Evolutionary conservation across 2,329 filamentous ascomycete genomes (phyloP), one percentile per base, ranked within the genome.

Genomic region (Aureobasidium pullulans): DNA sequence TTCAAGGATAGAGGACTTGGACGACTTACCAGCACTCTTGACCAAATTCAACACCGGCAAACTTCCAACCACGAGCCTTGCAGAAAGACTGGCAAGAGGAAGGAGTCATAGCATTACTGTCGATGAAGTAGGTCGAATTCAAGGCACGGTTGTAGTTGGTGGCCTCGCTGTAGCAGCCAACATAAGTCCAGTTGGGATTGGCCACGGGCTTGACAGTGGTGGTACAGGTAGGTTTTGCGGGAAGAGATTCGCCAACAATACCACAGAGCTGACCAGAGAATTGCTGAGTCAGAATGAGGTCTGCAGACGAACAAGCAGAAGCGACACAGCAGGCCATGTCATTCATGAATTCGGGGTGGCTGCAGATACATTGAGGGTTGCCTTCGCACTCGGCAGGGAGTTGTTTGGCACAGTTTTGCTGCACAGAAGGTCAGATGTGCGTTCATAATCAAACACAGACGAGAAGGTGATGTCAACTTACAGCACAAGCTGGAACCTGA

Each of bases 111-210:
- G 13, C 11, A 39, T 56, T 56, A 1, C 7, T 6, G n/a, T 56
- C 52, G 9, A n/a, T 46, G 19, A 46, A 56, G 52, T 56, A 56
- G 32, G 52, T 56, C 4, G 40, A 44, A 16, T 56, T 56, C 23
- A 56, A 29, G 7, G 52, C 52, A 37, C 52, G 52, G 52, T 56
- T 56, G 40, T 56, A 56, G 52, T 56, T 56, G 29, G 52, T 56
- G 13, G 52, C 52, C 16, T 56, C 52, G 52, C 40, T 56, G 52
- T 56, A 56, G 19, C 52, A 56, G 15, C 52, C 52, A 1, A 34
- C 37, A 7, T 29, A 37, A 2, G 2, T 13, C 52, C 52, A 56
- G 31, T 36, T 46, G 5, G 52, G 52, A 13, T 56, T 46, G 15
- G 52, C 16, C 11, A 46, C 5, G 15, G 52, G 40, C 40, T 56